Evolutionary conservation across 1,139 yeast species (phyloP), one percentile per base, ranked within the genome.

Genomic region (Pichia sp.): DNA sequence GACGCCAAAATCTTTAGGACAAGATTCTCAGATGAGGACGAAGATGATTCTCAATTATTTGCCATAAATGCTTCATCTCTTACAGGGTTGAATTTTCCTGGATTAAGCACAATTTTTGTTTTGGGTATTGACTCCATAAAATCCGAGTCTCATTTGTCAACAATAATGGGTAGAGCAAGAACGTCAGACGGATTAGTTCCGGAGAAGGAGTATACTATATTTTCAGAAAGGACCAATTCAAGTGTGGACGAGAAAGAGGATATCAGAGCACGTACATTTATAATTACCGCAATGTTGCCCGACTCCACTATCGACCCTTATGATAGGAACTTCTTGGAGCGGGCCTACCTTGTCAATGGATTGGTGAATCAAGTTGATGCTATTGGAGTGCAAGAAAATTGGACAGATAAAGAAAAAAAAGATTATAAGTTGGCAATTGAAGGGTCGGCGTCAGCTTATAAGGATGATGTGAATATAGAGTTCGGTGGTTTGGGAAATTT

Each of bases 81-180:
- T 13, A 50, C 60, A 2, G 71, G 72, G 4, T n/a, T 67, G 16
- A 54, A 63, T 1, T 61, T 69, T 49, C 57, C 61, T 30, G 63
- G 63, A 3, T 54, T 68, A 13, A 54, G 61, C 11, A 55, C 61
- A 3, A 58, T 67, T 1, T 53, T 70, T 19, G 55, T 65, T 30
- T 55, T 69, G 5, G 72, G 73, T 4, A 51, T 66, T 6, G 70
- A 69, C 50, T 52, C 69, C 1, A 57, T 70, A 7, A 60, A 62
- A 49, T 61, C 58, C 44, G 38, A 54, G 3, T 48, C 59, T 1
- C 52, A 57, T 8, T 59, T 70, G 45, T 60, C 62, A 3, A 56
- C 56, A 16, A 49, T 69, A 1, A 58, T 62, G 1, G 68, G 70
- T 2, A 58, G 70, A 40, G 57, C 65, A 51, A 60, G 71, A 43